These are phyloP conservation scores for Stylonectria norvegica DNA, from an alignment of 2,329 filamentous ascomycete genomes.

Conservation along the genomic window DNA sequence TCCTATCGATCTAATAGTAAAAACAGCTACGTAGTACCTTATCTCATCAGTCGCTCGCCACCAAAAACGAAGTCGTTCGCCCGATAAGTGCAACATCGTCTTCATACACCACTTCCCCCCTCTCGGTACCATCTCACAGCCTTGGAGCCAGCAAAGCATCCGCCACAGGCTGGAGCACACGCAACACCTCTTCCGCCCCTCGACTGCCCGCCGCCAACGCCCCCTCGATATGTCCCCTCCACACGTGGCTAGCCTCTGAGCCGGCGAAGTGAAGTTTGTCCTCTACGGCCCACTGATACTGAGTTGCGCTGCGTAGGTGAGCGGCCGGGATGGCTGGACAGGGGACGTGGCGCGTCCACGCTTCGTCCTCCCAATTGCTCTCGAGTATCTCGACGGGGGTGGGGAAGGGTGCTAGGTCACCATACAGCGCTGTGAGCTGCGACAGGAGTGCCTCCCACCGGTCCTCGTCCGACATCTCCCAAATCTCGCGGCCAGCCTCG, in stretches of 20 bases:
- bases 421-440: constrained; percentile 4
- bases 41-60: too few species aligned
- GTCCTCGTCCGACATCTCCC: constrained; percentile 7
- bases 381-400: constrained; percentile 10
- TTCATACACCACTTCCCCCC: not conserved
- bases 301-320: constrained; percentile 7
- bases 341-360: constrained; percentile 4
- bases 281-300: constrained; percentile 19
- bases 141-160: constrained; percentile 7
- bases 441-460: constrained; percentile 5
- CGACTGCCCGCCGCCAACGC: constrained; percentile 17
- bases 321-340: constrained; percentile 12
- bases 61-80: too few species aligned
- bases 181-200: constrained; percentile 14
- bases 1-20: too few species aligned
- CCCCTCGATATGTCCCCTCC: constrained; percentile 23
- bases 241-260: constrained; percentile 18
- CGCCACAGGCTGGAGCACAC: constrained; percentile 2
- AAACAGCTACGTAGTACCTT: too few species aligned
- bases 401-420: constrained; percentile 7
- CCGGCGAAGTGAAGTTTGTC: constrained; percentile 20
- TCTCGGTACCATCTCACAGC: constrained; percentile 2
- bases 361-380: constrained; percentile 2
- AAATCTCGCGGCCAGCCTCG: constrained; percentile 15
- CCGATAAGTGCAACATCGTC: too few species aligned